Evolutionary conservation across 2,329 filamentous ascomycete species (phyloP).

Genomic region (Blastomyces silverae): DNA sequence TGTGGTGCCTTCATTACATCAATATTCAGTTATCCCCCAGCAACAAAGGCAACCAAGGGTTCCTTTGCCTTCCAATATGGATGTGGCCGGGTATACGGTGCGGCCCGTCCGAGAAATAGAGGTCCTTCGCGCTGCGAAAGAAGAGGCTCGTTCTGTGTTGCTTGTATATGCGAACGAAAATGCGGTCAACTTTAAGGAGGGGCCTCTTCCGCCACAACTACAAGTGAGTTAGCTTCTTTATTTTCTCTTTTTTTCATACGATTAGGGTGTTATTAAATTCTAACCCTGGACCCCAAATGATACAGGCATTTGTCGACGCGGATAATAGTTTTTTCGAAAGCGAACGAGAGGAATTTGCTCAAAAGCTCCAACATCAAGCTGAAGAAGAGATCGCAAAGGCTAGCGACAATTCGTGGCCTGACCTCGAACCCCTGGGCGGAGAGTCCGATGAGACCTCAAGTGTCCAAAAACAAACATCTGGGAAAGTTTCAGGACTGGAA

Average conservation of each 20-base stretch:
- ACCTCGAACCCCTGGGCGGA: conserved; percentile 5
- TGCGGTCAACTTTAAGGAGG: conserved; percentile 34
- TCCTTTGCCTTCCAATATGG: conserved; percentile 27
- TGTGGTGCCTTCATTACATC: conserved; percentile 13
- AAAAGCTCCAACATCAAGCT: conserved; percentile 15
- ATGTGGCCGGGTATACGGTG: conserved; percentile 37
- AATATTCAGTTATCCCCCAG: neutral
- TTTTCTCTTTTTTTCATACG: neutral
- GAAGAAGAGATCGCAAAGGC: neutral
- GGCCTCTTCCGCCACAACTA: conserved; percentile 32
- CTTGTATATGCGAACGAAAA: conserved; percentile 55
- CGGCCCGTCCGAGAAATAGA: conserved; percentile 45
- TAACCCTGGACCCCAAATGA: neutral
- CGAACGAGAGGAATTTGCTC: conserved; percentile 30
- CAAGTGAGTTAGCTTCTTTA: conserved; percentile 28
- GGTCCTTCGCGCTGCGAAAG: conserved; percentile 49
- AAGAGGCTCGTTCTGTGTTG: conserved; percentile 48
- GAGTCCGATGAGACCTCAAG: neutral
- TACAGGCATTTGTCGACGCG: conserved; percentile 43
- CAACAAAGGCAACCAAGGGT: conserved; percentile 18
- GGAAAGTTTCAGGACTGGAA: neutral
- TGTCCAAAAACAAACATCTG: neutral
- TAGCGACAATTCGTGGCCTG: conserved; percentile 9
- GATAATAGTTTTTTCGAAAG: conserved; percentile 43
- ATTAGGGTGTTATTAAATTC: neutral